Evolutionary conservation across 805 yeast genomes (phyloP), one percentile per base, ranked within the genome.

Genomic region (Saturnispora diversa): DNA sequence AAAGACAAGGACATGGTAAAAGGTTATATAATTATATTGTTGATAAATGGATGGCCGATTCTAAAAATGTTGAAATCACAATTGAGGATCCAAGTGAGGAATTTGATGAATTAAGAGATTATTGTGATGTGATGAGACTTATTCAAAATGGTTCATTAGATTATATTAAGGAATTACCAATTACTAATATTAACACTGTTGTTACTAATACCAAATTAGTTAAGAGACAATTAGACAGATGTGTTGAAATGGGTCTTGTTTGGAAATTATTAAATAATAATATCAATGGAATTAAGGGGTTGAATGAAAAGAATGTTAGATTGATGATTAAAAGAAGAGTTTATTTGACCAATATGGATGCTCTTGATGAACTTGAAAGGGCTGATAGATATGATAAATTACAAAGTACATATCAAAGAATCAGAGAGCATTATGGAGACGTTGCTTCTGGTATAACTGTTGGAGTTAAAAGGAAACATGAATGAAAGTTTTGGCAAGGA

Each of bases 81-180:
- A 86, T 92, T 4, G 97, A 92, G 57, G 98, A 92, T 57, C 97
- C 97, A 3, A 84, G 82, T 54, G 96, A 87, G 55, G 75, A 77
- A 26, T 90, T 92, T 62, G 98, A 92, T 55, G 94, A 84, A 54
- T 65, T 92, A 49, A 70, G 98, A 44, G 97, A 92, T 56, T 66
- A 90, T 24, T 72, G 78, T 47, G 97, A 92, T 54, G 65, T 86
- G 49, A 60, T 63, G 43, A 63, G 79, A 50, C 56, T 80, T 24
- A 57, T 60, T 20, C 44, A 45, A 1, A 60, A 63, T 4, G 47
- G 45, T 1, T 51, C 63, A 34, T 53, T 68, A 22, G 44, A 55
- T 7, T 51, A 59, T n/a, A 42, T 66, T 25, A 30, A 19, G 6
- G 27, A 40, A 15, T 50, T 55, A 23, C 59, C 62, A 29, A 38